Conservation (phyloP, 352 stramenopile genomes). For the Chrysophaeum taylorii region DNA sequence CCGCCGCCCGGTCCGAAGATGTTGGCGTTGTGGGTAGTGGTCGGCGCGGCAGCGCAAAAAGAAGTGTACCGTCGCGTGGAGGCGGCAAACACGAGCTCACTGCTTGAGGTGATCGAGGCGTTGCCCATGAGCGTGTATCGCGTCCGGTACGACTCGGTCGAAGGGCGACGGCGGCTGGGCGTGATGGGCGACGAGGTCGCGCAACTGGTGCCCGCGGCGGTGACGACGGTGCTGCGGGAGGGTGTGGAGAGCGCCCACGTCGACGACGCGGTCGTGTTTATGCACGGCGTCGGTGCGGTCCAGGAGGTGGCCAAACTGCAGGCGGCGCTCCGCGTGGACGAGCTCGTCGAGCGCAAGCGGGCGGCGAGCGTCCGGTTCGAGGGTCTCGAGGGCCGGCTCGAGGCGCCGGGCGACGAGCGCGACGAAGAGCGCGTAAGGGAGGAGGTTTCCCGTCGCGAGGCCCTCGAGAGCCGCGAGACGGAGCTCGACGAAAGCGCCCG, state of each 20-base stretch:
- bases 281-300: constrained; percentile 73
- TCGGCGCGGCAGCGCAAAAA: too few relatives aligned
- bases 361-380: too few relatives aligned
- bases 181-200: constrained; percentile 52
- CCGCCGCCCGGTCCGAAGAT: too few relatives aligned
- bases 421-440: constrained; percentile 27
- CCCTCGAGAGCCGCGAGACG: too few relatives aligned
- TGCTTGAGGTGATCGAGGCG: not conserved
- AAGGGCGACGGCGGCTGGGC: constrained; percentile 54
- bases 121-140: constrained; percentile 34
- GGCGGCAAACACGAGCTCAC: constrained; percentile 12
- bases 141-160: constrained; percentile 62
- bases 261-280: constrained; percentile 74
- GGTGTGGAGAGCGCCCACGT: constrained; percentile 67
- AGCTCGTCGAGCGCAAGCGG: too few relatives aligned
- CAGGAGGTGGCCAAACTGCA: constrained; percentile 60
- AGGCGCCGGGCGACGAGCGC: not conserved
- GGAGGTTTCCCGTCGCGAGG: constrained; percentile 37
- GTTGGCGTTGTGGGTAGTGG: too few relatives aligned
- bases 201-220: constrained; percentile 52
- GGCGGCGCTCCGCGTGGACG: not conserved
- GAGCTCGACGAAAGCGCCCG: constrained; percentile 49
- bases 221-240: constrained; percentile 49
- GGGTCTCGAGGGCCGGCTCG: constrained; percentile 16
- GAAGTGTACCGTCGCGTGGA: constrained; percentile 18